A percentile compares a stretch with the other conserved stretches of the same genome.
phyloP scores from a whole-genome alignment of 306 rosid genomes.

The Dalbergia oliveri region DNA sequence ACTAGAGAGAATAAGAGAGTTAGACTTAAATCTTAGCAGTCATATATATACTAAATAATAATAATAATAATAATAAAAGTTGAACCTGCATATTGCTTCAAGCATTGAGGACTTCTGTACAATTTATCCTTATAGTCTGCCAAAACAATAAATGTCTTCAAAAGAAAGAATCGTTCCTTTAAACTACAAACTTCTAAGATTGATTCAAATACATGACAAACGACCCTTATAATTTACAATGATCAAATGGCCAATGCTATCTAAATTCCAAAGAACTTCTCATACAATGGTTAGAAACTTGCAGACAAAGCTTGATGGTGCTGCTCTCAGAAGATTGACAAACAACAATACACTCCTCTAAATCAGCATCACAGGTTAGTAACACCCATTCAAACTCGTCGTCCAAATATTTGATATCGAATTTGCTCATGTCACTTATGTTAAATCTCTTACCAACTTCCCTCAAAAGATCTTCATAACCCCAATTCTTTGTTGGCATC shows the following conservation, averaged over 20 bases:
- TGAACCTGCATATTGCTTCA: constrained; percentile 37
- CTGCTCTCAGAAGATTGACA: constrained; percentile 57
- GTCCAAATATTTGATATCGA: constrained; percentile 83
- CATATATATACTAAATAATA: background rate
- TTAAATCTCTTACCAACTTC: constrained; percentile 73
- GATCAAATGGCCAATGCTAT: constrained; percentile 4
- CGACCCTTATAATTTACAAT: constrained; percentile 47
- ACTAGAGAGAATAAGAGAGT: background rate
- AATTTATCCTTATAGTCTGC: constrained; percentile 26
- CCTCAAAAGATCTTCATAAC: constrained; percentile 60
- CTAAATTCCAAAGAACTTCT: constrained; percentile 46
- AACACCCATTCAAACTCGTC: constrained; percentile 95
- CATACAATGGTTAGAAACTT: constrained; percentile 53
- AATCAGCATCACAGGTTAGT: constrained; percentile 88
- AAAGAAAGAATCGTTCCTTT: constrained; percentile 3
- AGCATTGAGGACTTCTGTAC: constrained; percentile 11
- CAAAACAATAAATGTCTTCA: constrained; percentile 26
- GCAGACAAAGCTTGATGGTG: constrained; percentile 81
- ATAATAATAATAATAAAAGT: constrained; percentile 25
- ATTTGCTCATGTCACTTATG: constrained; percentile 67
- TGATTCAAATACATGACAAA: constrained; percentile 46
- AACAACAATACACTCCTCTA: constrained; percentile 92
- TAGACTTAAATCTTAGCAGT: background rate
- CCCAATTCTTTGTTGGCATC: constrained; percentile 62
- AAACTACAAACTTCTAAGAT: constrained; percentile 46